phyloP scores from a whole-genome alignment of 1,139 yeast genomes.

The Ogataea hybrid region DNA sequence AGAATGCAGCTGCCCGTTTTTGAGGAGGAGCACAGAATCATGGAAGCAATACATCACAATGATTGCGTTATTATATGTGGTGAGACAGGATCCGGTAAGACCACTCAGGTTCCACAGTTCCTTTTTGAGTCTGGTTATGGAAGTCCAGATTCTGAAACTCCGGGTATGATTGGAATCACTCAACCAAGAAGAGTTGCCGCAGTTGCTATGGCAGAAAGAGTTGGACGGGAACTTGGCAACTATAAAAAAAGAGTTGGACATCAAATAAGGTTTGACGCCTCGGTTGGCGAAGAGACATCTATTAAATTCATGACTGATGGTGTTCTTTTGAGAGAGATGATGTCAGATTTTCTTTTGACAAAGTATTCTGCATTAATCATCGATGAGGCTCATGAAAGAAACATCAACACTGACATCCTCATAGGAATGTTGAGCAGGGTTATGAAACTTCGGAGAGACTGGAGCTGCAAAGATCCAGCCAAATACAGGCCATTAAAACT shows the following conservation, averaged over 20 bases:
- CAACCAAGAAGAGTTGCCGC: slow-evolving; percentile 99
- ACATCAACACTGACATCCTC: slow-evolving; percentile 90
- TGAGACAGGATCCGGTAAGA: slow-evolving; percentile 84
- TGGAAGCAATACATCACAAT: slow-evolving; percentile 95
- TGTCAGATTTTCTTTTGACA: slow-evolving; percentile 74
- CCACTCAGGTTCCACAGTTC: slow-evolving; percentile 77
- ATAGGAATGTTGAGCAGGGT: slow-evolving; percentile 93
- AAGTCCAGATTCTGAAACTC: slow-evolving; percentile 56
- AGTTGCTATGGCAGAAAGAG: slow-evolving; percentile 94
- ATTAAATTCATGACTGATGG: slow-evolving; percentile 99
- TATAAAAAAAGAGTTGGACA: slow-evolving; percentile 79
- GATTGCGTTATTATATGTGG: slow-evolving; percentile 93
- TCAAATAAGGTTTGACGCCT: slow-evolving; percentile 88
- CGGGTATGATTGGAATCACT: slow-evolving; percentile 94
- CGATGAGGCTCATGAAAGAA: slow-evolving; percentile 98
- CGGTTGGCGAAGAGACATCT: slow-evolving; percentile 66
- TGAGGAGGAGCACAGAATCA: slow-evolving; percentile 87
- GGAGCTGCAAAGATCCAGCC: too few species aligned
- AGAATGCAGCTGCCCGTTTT: too few species aligned
- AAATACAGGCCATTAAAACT: too few species aligned
- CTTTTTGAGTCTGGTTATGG: slow-evolving; percentile 90
- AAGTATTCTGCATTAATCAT: slow-evolving; percentile 85
- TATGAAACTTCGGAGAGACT: slow-evolving; percentile 74
- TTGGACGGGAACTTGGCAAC: slow-evolving; percentile 76
- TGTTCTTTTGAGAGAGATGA: slow-evolving; percentile 88